phyloP scores from a whole-genome alignment of 2,329 filamentous ascomycete species.

The Talaromyces sp. region DNA sequence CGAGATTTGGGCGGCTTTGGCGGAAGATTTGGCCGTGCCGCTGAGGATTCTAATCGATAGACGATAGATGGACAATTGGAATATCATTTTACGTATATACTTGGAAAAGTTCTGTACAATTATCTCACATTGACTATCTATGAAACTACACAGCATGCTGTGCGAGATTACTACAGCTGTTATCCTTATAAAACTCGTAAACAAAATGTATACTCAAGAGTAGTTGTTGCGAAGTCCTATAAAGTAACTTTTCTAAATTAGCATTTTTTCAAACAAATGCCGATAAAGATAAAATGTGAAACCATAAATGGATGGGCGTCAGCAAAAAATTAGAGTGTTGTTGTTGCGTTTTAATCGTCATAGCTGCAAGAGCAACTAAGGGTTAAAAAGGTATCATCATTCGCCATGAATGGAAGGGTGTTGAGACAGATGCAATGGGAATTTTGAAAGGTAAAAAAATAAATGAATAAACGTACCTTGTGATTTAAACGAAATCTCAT shows the following conservation, averaged over 20 bases:
- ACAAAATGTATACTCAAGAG: neutral
- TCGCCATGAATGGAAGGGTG: slow-evolving; percentile 24
- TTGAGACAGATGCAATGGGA: neutral
- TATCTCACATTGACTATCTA: neutral
- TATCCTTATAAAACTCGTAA: neutral
- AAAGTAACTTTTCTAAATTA: neutral
- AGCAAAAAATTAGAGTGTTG: slow-evolving; percentile 70
- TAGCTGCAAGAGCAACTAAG: slow-evolving; percentile 42
- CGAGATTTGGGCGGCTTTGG: slow-evolving; percentile 76
- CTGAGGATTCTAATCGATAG: slow-evolving; percentile 21
- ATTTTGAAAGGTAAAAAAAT: neutral
- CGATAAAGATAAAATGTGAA: neutral
- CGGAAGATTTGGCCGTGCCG: slow-evolving; percentile 57
- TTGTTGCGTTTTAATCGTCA: slow-evolving; percentile 59
- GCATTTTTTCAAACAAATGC: neutral
- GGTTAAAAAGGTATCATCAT: slow-evolving; percentile 66
- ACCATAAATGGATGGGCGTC: slow-evolving; percentile 33
- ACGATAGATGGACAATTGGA: neutral
- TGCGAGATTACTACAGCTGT: too few species aligned
- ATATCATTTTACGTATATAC: neutral
- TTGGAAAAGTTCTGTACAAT: neutral
- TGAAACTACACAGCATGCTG: neutral
- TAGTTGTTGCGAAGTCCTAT: neutral
- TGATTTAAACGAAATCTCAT: slow-evolving; percentile 6
- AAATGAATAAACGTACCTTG: slow-evolving; percentile 1